Evolutionary conservation across 2,329 filamentous ascomycete genomes (phyloP).

Genomic region (Exophiala dermatitidis): DNA sequence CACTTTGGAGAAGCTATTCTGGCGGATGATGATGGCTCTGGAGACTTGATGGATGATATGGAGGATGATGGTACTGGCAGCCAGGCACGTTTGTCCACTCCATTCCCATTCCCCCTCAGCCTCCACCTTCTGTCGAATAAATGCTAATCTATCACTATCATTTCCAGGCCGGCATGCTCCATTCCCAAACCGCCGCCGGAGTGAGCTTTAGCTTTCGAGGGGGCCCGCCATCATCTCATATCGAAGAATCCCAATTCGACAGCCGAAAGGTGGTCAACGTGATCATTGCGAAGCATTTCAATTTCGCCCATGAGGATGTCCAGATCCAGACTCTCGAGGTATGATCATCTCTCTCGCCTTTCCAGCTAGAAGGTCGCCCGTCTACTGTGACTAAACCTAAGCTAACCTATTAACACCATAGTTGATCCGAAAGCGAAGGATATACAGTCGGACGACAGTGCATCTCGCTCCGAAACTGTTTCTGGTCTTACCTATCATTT

Average conservation of each 20-base stretch:
- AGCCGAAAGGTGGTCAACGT: slow-evolving; percentile 65
- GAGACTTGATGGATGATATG: slow-evolving; percentile 4
- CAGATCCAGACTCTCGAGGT: slow-evolving; percentile 71
- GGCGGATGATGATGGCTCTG: slow-evolving; percentile 30
- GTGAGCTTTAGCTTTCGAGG: slow-evolving; percentile 11
- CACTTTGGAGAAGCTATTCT: slow-evolving; percentile 70
- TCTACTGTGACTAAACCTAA: too few species aligned
- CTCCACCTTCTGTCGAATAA: not conserved
- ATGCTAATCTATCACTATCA: not conserved
- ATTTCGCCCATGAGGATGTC: slow-evolving; percentile 63
- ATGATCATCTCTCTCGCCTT: slow-evolving; percentile 9
- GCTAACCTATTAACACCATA: slow-evolving; percentile 42
- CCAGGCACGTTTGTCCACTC: not conserved
- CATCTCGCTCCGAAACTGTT: slow-evolving; percentile 71
- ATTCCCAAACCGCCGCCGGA: slow-evolving; percentile 5
- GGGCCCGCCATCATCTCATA: slow-evolving; percentile 1
- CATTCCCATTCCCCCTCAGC: not conserved
- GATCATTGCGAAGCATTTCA: slow-evolving; percentile 72
- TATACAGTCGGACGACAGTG: slow-evolving; percentile 67
- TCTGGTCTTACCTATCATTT: slow-evolving; percentile 68
- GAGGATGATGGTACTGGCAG: slow-evolving; percentile 20
- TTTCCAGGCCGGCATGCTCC: slow-evolving; percentile 6
- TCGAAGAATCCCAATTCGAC: slow-evolving; percentile 34
- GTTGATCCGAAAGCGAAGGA: slow-evolving; percentile 70
- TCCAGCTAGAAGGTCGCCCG: too few species aligned